Percentiles rank a stretch among this genome's conserved stretches.
Evolutionary conservation across 352 stramenopile species (phyloP).

Genomic region (Phytophthora melonis): DNA sequence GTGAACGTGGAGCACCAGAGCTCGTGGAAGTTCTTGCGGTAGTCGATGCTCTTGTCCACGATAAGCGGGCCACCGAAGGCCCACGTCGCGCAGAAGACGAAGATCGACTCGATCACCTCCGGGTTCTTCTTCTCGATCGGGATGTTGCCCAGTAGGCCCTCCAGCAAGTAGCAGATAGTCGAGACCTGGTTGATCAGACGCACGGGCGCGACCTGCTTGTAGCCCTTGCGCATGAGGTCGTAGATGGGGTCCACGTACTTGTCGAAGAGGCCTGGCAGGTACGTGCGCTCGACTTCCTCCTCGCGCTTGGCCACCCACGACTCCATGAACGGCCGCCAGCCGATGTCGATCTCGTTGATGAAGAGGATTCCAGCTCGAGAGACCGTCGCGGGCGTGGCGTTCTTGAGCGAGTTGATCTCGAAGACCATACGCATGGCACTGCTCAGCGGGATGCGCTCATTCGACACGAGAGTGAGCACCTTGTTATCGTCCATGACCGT

Average conservation of each 20-base stretch:
- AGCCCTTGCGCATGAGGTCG: slow-evolving; percentile 95
- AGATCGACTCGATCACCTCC: slow-evolving; percentile 95
- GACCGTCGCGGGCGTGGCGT: slow-evolving; percentile 87
- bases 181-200: slow-evolving; percentile 96
- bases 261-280: slow-evolving; percentile 95
- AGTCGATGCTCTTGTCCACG: slow-evolving; percentile 92
- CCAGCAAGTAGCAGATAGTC: slow-evolving; percentile 96
- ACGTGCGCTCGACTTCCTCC: slow-evolving; percentile 92
- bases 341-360: slow-evolving; percentile 93
- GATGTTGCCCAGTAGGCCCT: slow-evolving; percentile 91
- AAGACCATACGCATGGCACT: slow-evolving; percentile 92
- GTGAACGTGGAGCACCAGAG: slow-evolving; percentile 85
- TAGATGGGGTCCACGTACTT: slow-evolving; percentile 96
- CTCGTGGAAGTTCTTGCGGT: slow-evolving; percentile 92
- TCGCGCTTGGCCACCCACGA: slow-evolving; percentile 94
- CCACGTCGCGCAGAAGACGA: slow-evolving; percentile 97
- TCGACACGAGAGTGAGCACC: slow-evolving; percentile 93
- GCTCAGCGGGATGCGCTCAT: slow-evolving; percentile 87
- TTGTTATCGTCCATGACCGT: slow-evolving; percentile 99
- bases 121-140: slow-evolving; percentile 92
- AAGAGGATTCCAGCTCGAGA: slow-evolving; percentile 90
- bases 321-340: slow-evolving; percentile 97
- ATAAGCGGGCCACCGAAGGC: slow-evolving; percentile 96
- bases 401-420: slow-evolving; percentile 92
- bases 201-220: slow-evolving; percentile 95